Conservation (phyloP, 345 rosid genomes). For the Crucihimalaya himalaica region DNA sequence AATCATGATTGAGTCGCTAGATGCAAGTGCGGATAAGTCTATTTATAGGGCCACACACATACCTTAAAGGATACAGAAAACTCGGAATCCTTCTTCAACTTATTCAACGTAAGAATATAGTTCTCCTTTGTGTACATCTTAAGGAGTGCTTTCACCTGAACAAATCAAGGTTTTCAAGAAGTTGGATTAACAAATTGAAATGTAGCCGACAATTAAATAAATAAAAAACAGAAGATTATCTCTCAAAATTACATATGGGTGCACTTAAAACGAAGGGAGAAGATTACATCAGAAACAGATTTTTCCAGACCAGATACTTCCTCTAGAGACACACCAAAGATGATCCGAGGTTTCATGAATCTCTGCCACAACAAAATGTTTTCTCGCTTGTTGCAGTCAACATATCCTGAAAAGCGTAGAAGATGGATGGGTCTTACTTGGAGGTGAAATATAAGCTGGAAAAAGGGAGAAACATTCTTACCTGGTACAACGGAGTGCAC, state of each 20-base stretch:
- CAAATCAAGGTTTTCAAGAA: conserved; percentile 14
- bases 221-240: background rate
- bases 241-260: background rate
- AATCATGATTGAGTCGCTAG: background rate
- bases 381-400: conserved; percentile 78
- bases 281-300: conserved; percentile 53
- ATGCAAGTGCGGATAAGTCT: background rate
- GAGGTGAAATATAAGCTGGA: background rate
- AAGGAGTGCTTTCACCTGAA: conserved; percentile 61
- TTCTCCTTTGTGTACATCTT: conserved; percentile 64
- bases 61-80: conserved; percentile 81
- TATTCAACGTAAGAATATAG: conserved; percentile 61
- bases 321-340: conserved; percentile 75
- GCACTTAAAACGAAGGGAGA: conserved; percentile 15
- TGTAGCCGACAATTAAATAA: background rate
- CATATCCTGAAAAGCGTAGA: conserved; percentile 55
- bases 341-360: conserved; percentile 75
- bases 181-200: background rate
- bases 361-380: conserved; percentile 74
- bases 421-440: conserved; percentile 13
- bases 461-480: conserved; percentile 33
- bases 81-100: conserved; percentile 49
- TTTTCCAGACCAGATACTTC: conserved; percentile 59
- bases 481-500: conserved; percentile 59
- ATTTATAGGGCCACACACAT: conserved; percentile 1